These are phyloP conservation scores for Aspergillus fijiensis DNA, from an alignment of 2,329 filamentous ascomycete genomes.

Conservation along the genomic window DNA sequence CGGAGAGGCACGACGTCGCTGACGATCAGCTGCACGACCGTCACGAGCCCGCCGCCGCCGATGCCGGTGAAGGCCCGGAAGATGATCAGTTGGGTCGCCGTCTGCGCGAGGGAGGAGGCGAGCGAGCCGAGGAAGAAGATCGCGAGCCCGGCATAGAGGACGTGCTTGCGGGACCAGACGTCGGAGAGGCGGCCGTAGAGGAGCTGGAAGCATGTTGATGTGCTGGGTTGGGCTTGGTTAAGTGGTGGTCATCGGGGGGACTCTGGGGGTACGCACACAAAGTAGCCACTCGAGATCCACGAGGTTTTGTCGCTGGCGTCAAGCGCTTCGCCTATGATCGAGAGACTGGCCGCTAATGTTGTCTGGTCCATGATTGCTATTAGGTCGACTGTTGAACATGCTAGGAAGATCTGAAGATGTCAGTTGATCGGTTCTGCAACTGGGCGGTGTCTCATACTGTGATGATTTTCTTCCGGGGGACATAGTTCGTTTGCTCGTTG, in stretches of 20 bases:
- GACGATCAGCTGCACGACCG: constrained; percentile 60
- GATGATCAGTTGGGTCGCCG: constrained; percentile 57
- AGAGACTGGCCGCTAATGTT: constrained; percentile 55
- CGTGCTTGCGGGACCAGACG: constrained; percentile 59
- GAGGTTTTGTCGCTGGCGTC: constrained; percentile 52
- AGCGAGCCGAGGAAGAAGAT: constrained; percentile 59
- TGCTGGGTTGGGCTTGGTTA: constrained; percentile 59
- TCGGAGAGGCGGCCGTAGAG: constrained; percentile 63
- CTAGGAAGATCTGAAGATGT: constrained; percentile 52
- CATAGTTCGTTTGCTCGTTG: constrained; percentile 59
- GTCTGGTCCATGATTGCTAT: constrained; percentile 60
- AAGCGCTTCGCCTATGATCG: constrained; percentile 54
- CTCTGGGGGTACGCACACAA: constrained; percentile 56
- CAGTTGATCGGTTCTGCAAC: not conserved
- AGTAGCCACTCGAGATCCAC: constrained; percentile 58
- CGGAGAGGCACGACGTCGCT: constrained; percentile 61
- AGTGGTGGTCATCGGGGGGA: not conserved
- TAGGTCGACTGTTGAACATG: constrained; percentile 57
- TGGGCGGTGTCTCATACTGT: constrained; percentile 39
- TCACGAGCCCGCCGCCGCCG: constrained; percentile 60
- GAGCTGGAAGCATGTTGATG: constrained; percentile 65
- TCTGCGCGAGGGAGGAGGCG: constrained; percentile 58
- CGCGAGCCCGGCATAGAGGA: constrained; percentile 55
- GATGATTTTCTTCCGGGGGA: constrained; percentile 52
- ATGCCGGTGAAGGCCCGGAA: constrained; percentile 62